Evolutionary conservation across 306 rosid species (phyloP).

Genomic region (Sindora glabra): DNA sequence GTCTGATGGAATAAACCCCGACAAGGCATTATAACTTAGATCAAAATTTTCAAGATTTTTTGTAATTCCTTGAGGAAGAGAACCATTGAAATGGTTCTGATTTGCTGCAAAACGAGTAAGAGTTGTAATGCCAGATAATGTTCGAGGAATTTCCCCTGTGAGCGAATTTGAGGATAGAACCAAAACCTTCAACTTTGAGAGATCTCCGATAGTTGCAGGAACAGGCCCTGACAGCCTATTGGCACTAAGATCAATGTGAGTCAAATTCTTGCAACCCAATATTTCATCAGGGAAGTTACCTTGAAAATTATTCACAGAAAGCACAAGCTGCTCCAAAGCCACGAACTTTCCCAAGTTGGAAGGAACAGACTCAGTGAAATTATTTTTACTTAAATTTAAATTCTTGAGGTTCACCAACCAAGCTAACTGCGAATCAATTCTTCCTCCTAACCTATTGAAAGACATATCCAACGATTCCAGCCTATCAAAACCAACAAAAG

Average conservation of each 20-base stretch:
- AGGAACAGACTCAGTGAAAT: constrained; percentile 29
- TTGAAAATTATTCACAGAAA: constrained; percentile 24
- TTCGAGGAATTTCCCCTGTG: constrained; percentile 36
- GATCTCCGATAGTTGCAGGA: constrained; percentile 36
- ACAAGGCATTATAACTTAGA: constrained; percentile 44
- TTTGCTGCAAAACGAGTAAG: constrained; percentile 68
- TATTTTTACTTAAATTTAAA: constrained; percentile 39
- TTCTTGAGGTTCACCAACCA: constrained; percentile 37
- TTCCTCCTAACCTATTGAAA: constrained; percentile 11
- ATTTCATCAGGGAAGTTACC: constrained; percentile 44
- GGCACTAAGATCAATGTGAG: constrained; percentile 30
- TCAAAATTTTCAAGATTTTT: constrained; percentile 39
- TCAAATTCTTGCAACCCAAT: constrained; percentile 31
- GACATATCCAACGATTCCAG: constrained; percentile 40
- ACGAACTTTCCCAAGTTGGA: constrained; percentile 36
- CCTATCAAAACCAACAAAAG: constrained; percentile 25
- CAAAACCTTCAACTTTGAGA: constrained; percentile 50
- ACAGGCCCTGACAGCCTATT: constrained; percentile 29
- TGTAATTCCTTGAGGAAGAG: constrained; percentile 45
- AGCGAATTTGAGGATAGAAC: constrained; percentile 49
- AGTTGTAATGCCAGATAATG: constrained; percentile 23
- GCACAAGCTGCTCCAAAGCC: constrained; percentile 52
- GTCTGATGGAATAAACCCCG: constrained; percentile 39
- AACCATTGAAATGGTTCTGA: constrained; percentile 32
- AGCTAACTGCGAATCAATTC: constrained; percentile 15